Evolutionary conservation across 225 moss, liverwort and hornwort genomes (phyloP).

Genomic region (Asterella californica): DNA sequence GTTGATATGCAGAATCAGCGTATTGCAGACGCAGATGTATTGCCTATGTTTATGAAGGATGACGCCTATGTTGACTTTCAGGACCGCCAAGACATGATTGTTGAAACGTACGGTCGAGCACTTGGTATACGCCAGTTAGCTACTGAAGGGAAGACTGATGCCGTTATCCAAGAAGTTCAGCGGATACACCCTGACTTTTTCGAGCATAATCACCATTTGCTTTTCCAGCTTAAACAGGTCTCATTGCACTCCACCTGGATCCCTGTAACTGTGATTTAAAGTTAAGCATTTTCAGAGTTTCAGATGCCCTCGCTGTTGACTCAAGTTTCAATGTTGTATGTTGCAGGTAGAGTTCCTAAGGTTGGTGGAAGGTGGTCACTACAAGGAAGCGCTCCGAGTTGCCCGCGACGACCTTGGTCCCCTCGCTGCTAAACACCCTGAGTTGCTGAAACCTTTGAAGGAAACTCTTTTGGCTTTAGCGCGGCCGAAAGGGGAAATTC

Average conservation of each 20-base stretch:
- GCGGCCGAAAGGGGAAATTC: constrained; percentile 57
- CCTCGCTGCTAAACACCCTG: constrained; percentile 64
- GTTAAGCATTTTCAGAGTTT: not conserved
- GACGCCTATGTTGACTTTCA: constrained; percentile 20
- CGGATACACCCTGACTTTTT: constrained; percentile 62
- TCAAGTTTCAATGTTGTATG: not conserved
- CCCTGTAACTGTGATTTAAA: not conserved
- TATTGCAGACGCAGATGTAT: not conserved
- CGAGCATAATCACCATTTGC: constrained; percentile 60
- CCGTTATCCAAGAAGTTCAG: constrained; percentile 60
- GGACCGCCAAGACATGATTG: constrained; percentile 51
- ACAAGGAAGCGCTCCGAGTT: constrained; percentile 56
- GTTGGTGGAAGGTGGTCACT: constrained; percentile 60
- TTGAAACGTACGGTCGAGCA: constrained; percentile 56
- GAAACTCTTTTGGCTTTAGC: constrained; percentile 88
- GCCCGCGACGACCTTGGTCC: constrained; percentile 76
- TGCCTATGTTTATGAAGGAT: not conserved
- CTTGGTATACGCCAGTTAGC: constrained; percentile 69
- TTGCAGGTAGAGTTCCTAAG: constrained; percentile 67
- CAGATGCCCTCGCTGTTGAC: not conserved
- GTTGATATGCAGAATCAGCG: too few species aligned
- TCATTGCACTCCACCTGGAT: not conserved
- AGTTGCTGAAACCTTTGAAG: constrained; percentile 64
- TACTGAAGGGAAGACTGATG: constrained; percentile 60
- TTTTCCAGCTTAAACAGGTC: constrained; percentile 82